Evolutionary conservation across 768 basidiomycete species (phyloP).

Genomic region (Gymnopilus dilepis): DNA sequence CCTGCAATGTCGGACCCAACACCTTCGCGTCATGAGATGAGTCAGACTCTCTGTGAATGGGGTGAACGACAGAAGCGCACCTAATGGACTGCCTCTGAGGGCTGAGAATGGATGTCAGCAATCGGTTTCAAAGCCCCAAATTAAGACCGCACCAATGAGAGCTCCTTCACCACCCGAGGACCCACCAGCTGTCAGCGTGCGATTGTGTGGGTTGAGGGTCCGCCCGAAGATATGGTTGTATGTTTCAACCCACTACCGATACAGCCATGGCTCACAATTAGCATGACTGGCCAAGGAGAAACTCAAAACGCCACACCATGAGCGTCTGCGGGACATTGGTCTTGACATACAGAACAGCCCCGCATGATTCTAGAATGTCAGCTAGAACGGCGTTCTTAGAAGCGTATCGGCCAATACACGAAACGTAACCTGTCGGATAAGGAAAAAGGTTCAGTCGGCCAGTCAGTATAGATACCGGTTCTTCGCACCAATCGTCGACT

Average conservation of each 20-base stretch:
- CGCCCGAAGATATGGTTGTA: slow-evolving; percentile 81
- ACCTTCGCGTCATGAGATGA: slow-evolving; percentile 53
- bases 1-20: slow-evolving; percentile 85
- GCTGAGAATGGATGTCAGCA: slow-evolving; percentile 29
- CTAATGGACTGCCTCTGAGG: slow-evolving; percentile 48
- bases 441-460: neutral
- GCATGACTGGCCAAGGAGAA: neutral
- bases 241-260: slow-evolving; percentile 71
- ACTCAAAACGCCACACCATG: slow-evolving; percentile 53
- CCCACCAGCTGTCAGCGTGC: slow-evolving; percentile 75
- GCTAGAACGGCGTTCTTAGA: slow-evolving; percentile 65
- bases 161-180: slow-evolving; percentile 90
- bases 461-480: neutral
- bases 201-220: slow-evolving; percentile 78
- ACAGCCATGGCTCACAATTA: neutral
- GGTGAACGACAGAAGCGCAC: slow-evolving; percentile 25
- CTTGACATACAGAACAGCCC: slow-evolving; percentile 74
- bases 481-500: slow-evolving; percentile 65
- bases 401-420: slow-evolving; percentile 68
- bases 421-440: slow-evolving; percentile 64
- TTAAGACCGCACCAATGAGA: slow-evolving; percentile 52
- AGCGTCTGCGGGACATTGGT: slow-evolving; percentile 83
- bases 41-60: neutral
- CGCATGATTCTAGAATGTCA: slow-evolving; percentile 67
- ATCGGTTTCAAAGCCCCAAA: neutral